Conservation (phyloP, 257 asterid species). For the Verbascum thapsus region DNA sequence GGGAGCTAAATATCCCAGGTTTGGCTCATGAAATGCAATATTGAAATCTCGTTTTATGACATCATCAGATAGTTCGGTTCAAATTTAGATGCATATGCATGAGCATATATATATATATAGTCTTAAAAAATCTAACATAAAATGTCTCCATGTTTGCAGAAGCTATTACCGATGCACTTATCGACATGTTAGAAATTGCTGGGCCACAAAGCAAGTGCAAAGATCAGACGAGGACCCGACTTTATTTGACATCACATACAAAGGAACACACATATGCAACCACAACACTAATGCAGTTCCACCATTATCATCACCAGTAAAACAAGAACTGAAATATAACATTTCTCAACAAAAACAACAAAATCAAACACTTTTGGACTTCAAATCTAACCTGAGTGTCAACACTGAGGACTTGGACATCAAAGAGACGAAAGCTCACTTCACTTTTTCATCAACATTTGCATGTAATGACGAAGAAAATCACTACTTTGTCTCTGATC, state of each 20-base stretch:
- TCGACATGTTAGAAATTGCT: conserved; percentile 55
- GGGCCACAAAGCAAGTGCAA: conserved; percentile 96
- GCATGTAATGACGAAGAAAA: conserved; percentile 36
- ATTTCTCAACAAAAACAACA: conserved; percentile 27
- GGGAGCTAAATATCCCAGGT: conserved; percentile 63
- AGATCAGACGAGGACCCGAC: conserved; percentile 85
- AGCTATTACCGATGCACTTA: conserved; percentile 94
- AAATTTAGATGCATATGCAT: no score
- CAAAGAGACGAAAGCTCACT: conserved; percentile 41
- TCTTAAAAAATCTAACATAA: conserved; percentile 19
- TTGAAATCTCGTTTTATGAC: no score
- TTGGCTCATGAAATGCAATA: no score
- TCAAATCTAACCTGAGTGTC: conserved; percentile 60
- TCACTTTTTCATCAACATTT: conserved; percentile 61
- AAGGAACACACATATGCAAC: conserved; percentile 69
- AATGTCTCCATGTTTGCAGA: conserved; percentile 45
- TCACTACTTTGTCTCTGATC: conserved; percentile 34
- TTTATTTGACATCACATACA: conserved; percentile 74
- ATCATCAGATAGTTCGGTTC: no score
- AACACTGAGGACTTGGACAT: conserved; percentile 45
- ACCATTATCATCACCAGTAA: conserved; percentile 43
- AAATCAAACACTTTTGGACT: conserved; percentile 45
- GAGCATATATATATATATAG: no score
- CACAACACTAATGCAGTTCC: conserved; percentile 36
- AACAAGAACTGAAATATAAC: conserved; percentile 41